These are phyloP conservation scores for Primulina tabacum DNA, from an alignment of 257 asterid species.

Conservation along the genomic window DNA sequence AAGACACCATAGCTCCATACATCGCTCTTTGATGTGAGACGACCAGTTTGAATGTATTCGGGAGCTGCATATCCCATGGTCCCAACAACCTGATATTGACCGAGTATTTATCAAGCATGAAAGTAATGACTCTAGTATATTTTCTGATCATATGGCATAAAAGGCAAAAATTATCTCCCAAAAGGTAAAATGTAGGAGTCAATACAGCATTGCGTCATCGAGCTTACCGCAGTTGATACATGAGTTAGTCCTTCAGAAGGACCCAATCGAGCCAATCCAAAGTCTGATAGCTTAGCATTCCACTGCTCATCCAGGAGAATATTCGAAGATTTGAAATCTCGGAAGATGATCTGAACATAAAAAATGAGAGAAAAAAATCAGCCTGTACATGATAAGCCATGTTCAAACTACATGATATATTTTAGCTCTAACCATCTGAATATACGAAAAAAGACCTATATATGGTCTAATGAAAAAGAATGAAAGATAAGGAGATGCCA, in stretches of 20 bases:
- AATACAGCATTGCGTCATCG: neutral
- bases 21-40: constrained; percentile 83
- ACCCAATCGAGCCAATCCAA: constrained; percentile 72
- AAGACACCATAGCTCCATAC: constrained; percentile 96
- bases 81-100: constrained; percentile 72
- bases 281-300: constrained; percentile 71
- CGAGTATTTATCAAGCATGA: neutral
- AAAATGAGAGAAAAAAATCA: neutral
- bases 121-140: neutral
- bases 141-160: no score
- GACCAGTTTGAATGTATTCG: constrained; percentile 89
- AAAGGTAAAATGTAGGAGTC: constrained; percentile 9
- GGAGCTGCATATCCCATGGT: constrained; percentile 98
- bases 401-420: neutral
- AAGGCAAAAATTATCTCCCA: neutral
- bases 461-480: neutral
- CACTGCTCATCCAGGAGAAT: constrained; percentile 65
- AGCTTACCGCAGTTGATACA: constrained; percentile 62
- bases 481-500: neutral
- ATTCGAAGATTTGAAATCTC: constrained; percentile 66
- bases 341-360: constrained; percentile 49
- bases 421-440: neutral
- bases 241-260: constrained; percentile 66
- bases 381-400: neutral
- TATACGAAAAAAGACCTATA: neutral